phyloP scores from a whole-genome alignment of 768 basidiomycete genomes.

The Daedaleopsis sinensis region DNA sequence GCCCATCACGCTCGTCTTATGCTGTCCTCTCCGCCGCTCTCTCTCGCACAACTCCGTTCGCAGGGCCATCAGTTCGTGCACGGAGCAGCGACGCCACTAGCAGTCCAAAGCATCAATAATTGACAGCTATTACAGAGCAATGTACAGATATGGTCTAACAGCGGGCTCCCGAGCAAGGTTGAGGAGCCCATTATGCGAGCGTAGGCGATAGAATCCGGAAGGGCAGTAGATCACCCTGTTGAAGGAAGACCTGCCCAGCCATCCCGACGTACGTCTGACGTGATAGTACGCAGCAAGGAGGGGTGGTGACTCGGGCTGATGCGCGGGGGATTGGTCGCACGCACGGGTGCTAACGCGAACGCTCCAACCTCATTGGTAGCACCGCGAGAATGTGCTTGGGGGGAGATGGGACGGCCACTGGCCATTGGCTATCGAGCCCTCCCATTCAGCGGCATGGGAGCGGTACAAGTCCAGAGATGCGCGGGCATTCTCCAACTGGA shows the following conservation, averaged over 20 bases:
- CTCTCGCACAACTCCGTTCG: background rate
- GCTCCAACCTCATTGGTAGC: constrained; percentile 53
- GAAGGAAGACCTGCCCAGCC: background rate
- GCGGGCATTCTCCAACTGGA: constrained; percentile 77
- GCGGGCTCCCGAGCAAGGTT: background rate
- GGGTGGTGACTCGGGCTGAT: background rate
- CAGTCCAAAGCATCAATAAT: background rate
- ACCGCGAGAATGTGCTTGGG: constrained; percentile 79
- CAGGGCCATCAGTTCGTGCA: background rate
- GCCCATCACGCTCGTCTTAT: background rate
- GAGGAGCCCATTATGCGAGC: background rate
- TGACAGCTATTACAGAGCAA: background rate
- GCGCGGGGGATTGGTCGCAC: background rate
- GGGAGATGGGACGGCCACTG: constrained; percentile 80
- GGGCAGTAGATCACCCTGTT: background rate
- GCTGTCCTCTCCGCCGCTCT: background rate
- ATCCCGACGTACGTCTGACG: background rate
- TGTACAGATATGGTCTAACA: background rate
- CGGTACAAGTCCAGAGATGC: constrained; percentile 55
- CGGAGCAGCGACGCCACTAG: constrained; percentile 1
- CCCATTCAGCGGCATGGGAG: constrained; percentile 68
- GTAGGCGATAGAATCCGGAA: background rate
- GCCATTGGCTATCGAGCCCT: constrained; percentile 54
- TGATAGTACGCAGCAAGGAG: background rate
- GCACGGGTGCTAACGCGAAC: background rate